Evolutionary conservation across 2,329 filamentous ascomycete genomes (phyloP).

Genomic region (Sporothrix globosa): DNA sequence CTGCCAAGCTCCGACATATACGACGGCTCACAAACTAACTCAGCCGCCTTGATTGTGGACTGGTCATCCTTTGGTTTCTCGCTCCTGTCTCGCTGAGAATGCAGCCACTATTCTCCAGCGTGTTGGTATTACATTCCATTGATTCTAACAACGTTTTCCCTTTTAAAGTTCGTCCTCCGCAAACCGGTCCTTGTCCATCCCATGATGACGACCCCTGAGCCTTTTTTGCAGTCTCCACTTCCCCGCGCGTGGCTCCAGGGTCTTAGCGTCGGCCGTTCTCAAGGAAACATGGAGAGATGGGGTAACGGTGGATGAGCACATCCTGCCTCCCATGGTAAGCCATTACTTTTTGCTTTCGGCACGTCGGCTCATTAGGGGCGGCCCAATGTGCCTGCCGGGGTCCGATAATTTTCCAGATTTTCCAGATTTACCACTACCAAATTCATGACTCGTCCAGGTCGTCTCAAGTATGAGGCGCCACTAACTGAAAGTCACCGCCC

Average conservation of each 20-base stretch:
- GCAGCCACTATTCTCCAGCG: too few relatives aligned
- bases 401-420: neutral
- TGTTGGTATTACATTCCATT: neutral
- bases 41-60: neutral
- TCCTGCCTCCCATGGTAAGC: neutral
- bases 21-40: neutral
- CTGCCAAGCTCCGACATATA: neutral
- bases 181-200: neutral
- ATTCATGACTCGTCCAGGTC: too few relatives aligned
- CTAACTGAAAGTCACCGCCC: neutral
- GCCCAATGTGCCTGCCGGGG: neutral
- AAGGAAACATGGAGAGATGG: neutral
- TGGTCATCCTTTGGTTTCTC: neutral
- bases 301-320: neutral
- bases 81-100: too few relatives aligned
- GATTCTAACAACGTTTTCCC: neutral
- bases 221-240: neutral
- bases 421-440: neutral
- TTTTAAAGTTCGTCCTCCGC: neutral
- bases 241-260: conserved; percentile 5
- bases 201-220: conserved; percentile 7
- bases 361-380: conserved; percentile 7
- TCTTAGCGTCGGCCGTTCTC: neutral
- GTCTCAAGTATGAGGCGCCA: neutral
- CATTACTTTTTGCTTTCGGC: neutral